Conservation (phyloP, 805 yeast species). For the Isabelozyma heimii region DNA sequence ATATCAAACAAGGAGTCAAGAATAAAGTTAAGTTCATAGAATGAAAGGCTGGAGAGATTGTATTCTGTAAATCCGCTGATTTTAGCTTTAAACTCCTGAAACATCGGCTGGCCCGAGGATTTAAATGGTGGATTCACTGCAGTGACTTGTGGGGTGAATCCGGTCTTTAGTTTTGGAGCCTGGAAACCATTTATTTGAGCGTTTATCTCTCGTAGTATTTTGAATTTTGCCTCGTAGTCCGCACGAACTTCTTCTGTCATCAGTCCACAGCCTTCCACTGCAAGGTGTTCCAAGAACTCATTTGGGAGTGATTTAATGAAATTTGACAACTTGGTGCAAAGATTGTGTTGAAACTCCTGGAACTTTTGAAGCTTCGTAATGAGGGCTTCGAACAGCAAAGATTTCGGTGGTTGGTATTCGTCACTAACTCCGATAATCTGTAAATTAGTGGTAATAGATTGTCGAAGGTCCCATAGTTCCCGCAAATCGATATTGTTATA, state of each 20-base stretch:
- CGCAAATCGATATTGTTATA: conserved; percentile 11
- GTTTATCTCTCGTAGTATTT: neutral
- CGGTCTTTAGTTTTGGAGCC: neutral
- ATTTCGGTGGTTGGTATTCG: conserved; percentile 9
- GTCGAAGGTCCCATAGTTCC: conserved; percentile 7
- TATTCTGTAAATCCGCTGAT: neutral
- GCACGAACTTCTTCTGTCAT: neutral
- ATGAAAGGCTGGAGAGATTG: neutral
- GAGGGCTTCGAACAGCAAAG: conserved; percentile 7
- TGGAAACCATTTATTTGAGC: neutral
- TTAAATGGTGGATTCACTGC: no score
- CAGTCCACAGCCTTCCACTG: neutral
- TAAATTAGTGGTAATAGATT: conserved; percentile 11
- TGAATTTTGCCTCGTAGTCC: neutral
- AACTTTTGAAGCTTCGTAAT: conserved; percentile 6
- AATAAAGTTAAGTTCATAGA: neutral
- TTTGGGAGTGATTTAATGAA: neutral
- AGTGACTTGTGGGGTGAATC: neutral
- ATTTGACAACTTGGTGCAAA: neutral
- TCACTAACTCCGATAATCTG: conserved; percentile 9
- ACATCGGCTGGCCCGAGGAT: neutral
- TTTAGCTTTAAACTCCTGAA: neutral
- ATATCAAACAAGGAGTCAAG: neutral
- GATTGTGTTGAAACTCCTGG: conserved; percentile 7
- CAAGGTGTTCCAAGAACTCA: neutral